Evolutionary conservation across 169 alveolate species (phyloP), one percentile per base, ranked within the genome.

Genomic region (Haemoproteus tartakovskyi): DNA sequence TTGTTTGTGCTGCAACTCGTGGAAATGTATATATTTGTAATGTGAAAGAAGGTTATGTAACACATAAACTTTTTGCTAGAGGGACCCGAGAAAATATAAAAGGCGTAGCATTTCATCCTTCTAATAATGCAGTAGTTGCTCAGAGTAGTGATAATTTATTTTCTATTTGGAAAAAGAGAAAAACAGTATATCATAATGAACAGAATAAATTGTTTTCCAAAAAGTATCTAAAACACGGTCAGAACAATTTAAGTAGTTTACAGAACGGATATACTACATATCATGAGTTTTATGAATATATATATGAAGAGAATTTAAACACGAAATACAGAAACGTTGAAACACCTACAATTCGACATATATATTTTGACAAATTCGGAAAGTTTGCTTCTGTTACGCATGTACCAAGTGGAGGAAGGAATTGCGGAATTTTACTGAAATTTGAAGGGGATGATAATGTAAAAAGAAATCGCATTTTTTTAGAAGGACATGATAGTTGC

Each of bases 401-500:
- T 18, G 54, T 67, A n/a, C 82, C 82, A 0, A 67, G 29, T 40
- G 27, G 54, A 22, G 82, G 82, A 14, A 14, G 82, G 2, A 67
- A 67, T 2, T 67, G 82, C 41, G 82, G 82, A 0, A 56, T 67
- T 1, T 57, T 67, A 14, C 46, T 67, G 2, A 67, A 52, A 12
- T 24, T 67, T 2, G 21, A 52, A 1, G 41, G 41, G 4, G 11
- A 56, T 16, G 70, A 67, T 5, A 16, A 30, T 8, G 29, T 67
- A 22, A 22, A 52, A 33, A 67, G 26, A 41, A 67, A 52, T 29
- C 22, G 67, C 29, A 21, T 67, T 11, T 67, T 51, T 24, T 12
- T 67, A 2, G 82, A 67, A 40, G 82, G 82, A n/a, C 82, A 67
- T 40, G 70, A 48, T 0, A 67, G 82, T 26, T 67, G 82, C 16